Percentiles rank a stretch among this genome's conserved stretches.
Conservation (phyloP, 2,329 filamentous ascomycete genomes). For the Trichoderma cornu-damae region DNA sequence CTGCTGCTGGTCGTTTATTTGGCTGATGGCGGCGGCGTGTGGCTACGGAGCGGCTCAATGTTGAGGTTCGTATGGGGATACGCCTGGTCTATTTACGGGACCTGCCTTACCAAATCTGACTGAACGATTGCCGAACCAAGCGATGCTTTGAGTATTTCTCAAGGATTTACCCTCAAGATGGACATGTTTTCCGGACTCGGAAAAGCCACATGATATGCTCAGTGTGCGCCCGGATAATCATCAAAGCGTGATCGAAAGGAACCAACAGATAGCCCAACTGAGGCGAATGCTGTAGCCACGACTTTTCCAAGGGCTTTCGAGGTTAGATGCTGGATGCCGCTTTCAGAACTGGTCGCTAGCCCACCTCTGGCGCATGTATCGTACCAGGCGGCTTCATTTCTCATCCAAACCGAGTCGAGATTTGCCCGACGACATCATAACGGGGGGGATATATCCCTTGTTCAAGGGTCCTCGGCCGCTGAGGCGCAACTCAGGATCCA, state of each 20-base stretch:
- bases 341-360: neutral
- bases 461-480: neutral
- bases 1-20: no score
- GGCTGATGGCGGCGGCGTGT: no score
- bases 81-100: neutral
- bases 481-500: neutral
- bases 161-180: neutral
- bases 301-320: neutral
- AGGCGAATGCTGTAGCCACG: neutral
- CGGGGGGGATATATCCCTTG: neutral
- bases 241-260: neutral
- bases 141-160: neutral
- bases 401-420: neutral
- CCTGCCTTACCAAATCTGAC: neutral
- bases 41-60: neutral
- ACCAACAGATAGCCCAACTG: neutral
- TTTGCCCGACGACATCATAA: neutral
- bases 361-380: neutral
- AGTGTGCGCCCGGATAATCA: neutral
- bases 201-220: neutral
- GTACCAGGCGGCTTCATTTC: neutral
- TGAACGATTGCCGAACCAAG: neutral
- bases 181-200: constrained; percentile 1
- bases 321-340: neutral
- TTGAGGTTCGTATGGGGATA: neutral